Percentiles rank a stretch among this genome's conserved stretches.
Conservation (phyloP, 768 basidiomycete genomes). For the Glaciozyma martinii region DNA sequence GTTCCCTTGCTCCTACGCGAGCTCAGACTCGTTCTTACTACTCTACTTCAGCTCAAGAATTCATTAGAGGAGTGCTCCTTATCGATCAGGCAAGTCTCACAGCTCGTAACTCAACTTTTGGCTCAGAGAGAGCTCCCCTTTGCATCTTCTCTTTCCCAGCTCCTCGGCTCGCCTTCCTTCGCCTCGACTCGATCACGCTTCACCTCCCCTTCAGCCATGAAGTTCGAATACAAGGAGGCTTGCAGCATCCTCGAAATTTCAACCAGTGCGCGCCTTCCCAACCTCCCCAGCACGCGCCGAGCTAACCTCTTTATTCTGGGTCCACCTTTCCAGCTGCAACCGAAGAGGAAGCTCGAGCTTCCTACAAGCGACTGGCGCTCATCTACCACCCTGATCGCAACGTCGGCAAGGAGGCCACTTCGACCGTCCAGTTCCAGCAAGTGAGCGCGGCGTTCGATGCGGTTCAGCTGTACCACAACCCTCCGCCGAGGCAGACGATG, state of each 20-base stretch:
- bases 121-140: not conserved
- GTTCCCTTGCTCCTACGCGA: too few relatives aligned
- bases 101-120: not conserved
- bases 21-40: not conserved
- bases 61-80: too few relatives aligned
- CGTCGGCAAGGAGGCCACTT: slow-evolving; percentile 14
- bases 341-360: not conserved
- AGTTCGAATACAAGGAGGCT: too few relatives aligned
- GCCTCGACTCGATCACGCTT: not conserved
- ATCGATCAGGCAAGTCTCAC: too few relatives aligned
- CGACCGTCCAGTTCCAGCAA: slow-evolving; percentile 23
- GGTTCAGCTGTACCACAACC: slow-evolving; percentile 2
- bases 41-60: not conserved
- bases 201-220: too few relatives aligned
- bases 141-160: not conserved
- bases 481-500: not conserved
- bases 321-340: not conserved
- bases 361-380: not conserved
- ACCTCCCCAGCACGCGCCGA: not conserved
- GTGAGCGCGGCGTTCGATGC: slow-evolving; percentile 7
- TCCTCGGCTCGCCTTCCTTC: not conserved
- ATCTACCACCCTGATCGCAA: not conserved
- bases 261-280: not conserved
- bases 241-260: too few relatives aligned
- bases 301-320: not conserved